phyloP scores from a whole-genome alignment of 148 eudicot genomes.

The Rheum nobile region DNA sequence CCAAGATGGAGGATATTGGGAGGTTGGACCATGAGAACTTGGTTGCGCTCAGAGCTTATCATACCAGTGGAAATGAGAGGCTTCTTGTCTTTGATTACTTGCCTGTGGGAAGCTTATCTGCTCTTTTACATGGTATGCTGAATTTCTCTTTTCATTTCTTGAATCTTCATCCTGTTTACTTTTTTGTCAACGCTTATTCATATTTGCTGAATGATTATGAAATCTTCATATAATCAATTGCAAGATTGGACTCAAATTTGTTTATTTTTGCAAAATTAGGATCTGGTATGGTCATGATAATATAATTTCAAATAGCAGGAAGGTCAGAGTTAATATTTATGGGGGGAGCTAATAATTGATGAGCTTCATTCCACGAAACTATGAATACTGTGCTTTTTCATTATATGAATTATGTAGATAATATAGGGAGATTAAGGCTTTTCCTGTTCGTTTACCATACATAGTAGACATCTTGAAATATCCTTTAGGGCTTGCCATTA shows the following conservation, averaged over 20 bases:
- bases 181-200: neutral
- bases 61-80: constrained; percentile 65
- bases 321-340: neutral
- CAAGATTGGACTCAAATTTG: neutral
- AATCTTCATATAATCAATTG: neutral
- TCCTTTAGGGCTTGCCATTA: neutral
- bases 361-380: too few relatives aligned
- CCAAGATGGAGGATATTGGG: constrained; percentile 66
- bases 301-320: neutral
- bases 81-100: constrained; percentile 79
- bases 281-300: neutral
- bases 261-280: neutral
- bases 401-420: too few relatives aligned
- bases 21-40: constrained; percentile 66
- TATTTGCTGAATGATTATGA: neutral
- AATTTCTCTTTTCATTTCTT: neutral
- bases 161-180: neutral
- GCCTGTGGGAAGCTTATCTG: constrained; percentile 94
- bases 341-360: neutral
- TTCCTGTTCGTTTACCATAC: neutral
- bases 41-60: constrained; percentile 68
- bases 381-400: too few relatives aligned
- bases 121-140: constrained; percentile 72
- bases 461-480: neutral
- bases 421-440: neutral